Conservation (phyloP, 495 filamentous ascomycete species). For the Sporormia fimetaria region DNA sequence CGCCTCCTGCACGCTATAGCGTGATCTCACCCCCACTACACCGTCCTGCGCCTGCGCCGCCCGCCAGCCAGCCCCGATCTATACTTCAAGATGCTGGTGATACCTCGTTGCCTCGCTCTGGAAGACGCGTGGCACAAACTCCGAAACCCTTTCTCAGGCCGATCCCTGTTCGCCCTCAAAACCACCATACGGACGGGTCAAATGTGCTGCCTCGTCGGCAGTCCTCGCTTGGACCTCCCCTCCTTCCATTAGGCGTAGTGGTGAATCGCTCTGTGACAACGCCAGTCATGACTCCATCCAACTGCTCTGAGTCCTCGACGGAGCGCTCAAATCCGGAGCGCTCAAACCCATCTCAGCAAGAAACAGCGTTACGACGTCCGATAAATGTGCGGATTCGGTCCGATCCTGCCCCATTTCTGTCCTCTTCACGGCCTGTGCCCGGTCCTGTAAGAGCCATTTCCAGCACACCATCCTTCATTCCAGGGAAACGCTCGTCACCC, state of each 20-base stretch:
- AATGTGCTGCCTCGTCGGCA: constrained; percentile 19
- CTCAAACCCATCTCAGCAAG: not conserved
- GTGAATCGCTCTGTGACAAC: constrained; percentile 20
- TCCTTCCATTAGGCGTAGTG: constrained; percentile 15
- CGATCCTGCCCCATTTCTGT: constrained; percentile 29
- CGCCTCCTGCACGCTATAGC: constrained; percentile 14
- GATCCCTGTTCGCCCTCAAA: constrained; percentile 20
- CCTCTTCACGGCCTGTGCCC: constrained; percentile 12
- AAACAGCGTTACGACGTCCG: constrained; percentile 28
- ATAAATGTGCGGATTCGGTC: constrained; percentile 30
- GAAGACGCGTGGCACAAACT: constrained; percentile 5
- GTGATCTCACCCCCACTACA: constrained; percentile 14
- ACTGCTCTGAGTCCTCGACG: constrained; percentile 5
- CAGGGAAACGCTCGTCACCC: constrained; percentile 12
- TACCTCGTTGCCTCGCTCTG: not conserved
- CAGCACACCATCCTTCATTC: constrained; percentile 17
- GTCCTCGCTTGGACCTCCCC: constrained; percentile 19
- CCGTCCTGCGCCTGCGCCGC: constrained; percentile 5
- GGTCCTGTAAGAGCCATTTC: constrained; percentile 12
- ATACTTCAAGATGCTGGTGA: constrained; percentile 10
- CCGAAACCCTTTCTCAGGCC: constrained; percentile 23
- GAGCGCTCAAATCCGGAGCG: constrained; percentile 6
- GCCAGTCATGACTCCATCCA: constrained; percentile 6
- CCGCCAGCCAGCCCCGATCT: constrained; percentile 15
- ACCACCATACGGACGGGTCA: constrained; percentile 12